Base-by-base conservation (phyloP, 2,329 filamentous ascomycete species). In the Penicillium sp. region DNA sequence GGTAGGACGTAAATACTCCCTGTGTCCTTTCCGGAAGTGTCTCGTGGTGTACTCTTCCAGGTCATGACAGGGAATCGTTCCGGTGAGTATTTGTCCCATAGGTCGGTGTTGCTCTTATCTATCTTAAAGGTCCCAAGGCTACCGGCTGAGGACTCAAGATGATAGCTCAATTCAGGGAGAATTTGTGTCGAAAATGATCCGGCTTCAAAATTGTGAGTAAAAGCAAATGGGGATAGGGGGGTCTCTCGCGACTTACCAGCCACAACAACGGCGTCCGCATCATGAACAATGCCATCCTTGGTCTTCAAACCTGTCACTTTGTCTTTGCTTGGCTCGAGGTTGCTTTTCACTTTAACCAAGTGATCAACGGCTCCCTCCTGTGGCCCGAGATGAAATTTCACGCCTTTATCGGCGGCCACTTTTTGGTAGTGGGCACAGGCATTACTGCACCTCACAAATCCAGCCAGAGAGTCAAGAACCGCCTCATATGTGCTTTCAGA, bases 21-120 rank as follows among this genome's bases (percentile, higher is more conserved):
- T 3, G 64, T 67, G 29, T 73, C 71, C 47, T 68, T 71, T 10
- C 71, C 71, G 23, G 50, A 58, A 1, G 51, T 55, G 31, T 65
- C 63, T n/a, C 70, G 62, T 17, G 69, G 61, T 2, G 62, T 60
- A 46, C 66, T 71, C 50, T 69, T 73, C 71, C 71, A 73, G 0
- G 69, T 71, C 10, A 73, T 62, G 4, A 72, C 71, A 2, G 71
- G 70, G 42, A 73, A 73, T 2, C 60, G 60, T 42, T 73, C 67
- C 0, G 71, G 70, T 2, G 70, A 71, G 46, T 73, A 73, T 46
- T 73, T 73, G 4, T 72, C 62, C 71, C 71, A 73, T 12, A 73
- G 61, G 0, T 58, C 51, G 6, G 40, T 62, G 50, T 68, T 58
- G 0, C 8, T 53, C 37, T 57, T 37, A 33, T 69, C 65, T 43